phyloP scores from a whole-genome alignment of 345 rosid species.

The Reutealis trisperma region DNA sequence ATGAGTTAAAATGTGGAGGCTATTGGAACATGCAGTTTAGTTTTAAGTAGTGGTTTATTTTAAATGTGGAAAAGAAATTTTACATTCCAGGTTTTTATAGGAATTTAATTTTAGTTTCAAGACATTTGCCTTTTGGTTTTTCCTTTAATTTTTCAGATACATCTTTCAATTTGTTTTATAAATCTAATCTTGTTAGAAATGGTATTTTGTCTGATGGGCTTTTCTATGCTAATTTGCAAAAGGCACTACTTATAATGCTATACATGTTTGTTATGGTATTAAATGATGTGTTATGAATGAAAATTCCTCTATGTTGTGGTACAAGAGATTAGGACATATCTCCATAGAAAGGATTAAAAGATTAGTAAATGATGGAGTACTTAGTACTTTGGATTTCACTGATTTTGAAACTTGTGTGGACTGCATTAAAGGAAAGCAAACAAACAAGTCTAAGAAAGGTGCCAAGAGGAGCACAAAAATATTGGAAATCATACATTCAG shows the following conservation, averaged over 20 bases:
- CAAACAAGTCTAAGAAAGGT: not conserved
- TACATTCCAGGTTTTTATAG: too few species aligned
- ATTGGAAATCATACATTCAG: not conserved
- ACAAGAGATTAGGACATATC: not conserved
- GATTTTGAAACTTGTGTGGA: not conserved
- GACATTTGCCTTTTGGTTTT: too few species aligned
- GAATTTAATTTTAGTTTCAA: too few species aligned
- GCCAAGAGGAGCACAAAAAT: not conserved
- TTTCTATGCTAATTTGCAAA: not conserved
- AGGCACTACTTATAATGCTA: not conserved
- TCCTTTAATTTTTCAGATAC: too few species aligned
- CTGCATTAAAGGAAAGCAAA: not conserved
- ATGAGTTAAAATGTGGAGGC: not conserved
- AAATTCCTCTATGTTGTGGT: too few species aligned
- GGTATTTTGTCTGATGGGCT: not conserved
- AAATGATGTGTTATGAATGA: too few species aligned
- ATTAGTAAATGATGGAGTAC: too few species aligned
- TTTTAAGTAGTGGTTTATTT: conserved; percentile 1
- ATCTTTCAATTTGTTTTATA: not conserved
- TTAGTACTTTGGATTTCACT: too few species aligned
- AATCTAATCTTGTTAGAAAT: not conserved
- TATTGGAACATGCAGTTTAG: conserved; percentile 1
- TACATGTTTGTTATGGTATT: not conserved
- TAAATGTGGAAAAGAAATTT: not conserved
- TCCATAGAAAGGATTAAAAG: too few species aligned